Evolutionary conservation across 257 asterid genomes (phyloP), one percentile per base, ranked within the genome.

Genomic region (Nicotiana benthamiana): DNA sequence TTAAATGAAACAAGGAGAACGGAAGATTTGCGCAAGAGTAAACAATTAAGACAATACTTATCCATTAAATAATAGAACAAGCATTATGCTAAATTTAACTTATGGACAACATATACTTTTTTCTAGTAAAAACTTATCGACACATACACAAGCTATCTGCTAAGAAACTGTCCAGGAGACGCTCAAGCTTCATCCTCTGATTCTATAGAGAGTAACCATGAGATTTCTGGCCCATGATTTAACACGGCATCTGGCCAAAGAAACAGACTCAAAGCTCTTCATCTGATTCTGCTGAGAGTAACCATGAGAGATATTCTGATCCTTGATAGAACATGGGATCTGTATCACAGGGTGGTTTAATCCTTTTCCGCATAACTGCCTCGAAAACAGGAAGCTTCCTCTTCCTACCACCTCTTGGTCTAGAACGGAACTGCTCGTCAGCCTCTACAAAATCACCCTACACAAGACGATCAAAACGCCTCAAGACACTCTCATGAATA

Each of bases 391-490:
- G 94, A 70, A 17, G 86, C 32, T 60, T 88, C 80, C 98, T 92
- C 86, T 92, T 93, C 82, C 92, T 76, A 74, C 98, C 98, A 52
- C 98, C 98, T 87, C 95, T 90, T 5, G 93, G 92, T 83, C 95
- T 86, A 6, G 86, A 89, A 9, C 87, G 85, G 81, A 92, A 91
- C 85, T 89, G 95, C 86, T 89, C 94, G 80, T 93, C 98, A 2
- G 90, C 82, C 66, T 85, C 96, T 52, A 81, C 91, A 77, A 93
- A 93, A 87, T 91, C 89, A 56, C 99, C 99, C 99, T 95, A 90
- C 36, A 72, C 32, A 81, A 1, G 40, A 17, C 57, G 3, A 43
- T 43, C 8, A 75, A n/a, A 16, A 8, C 12, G 6, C 27, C 43
- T 53, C 1, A 61, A 56, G 64, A 46, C 59, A 8, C 9, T 60